Evolutionary conservation across 129 eudicot species (phyloP).

Genomic region (Centella asiatica): DNA sequence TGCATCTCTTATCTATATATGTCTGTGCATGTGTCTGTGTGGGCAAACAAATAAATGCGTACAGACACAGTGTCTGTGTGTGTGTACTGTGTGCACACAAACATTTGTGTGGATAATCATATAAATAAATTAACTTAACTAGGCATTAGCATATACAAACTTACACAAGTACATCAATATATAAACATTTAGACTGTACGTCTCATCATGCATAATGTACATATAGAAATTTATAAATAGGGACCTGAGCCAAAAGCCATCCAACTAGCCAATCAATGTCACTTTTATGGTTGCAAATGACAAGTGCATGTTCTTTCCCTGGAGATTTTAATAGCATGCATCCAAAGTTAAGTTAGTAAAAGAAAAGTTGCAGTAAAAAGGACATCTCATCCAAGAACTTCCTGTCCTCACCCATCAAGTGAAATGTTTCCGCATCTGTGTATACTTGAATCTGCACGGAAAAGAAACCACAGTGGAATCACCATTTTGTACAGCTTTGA

Average conservation of each 20-base stretch:
- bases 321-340: constrained; percentile 20
- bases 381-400: constrained; percentile 6
- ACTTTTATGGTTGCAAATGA: constrained; percentile 79
- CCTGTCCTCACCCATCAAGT: constrained; percentile 61
- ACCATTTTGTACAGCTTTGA: not conserved
- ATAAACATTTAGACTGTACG: not conserved
- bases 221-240: not conserved
- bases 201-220: not conserved
- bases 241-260: constrained; percentile 94
- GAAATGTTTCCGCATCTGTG: constrained; percentile 61
- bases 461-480: not conserved
- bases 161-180: not conserved
- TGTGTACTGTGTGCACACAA: too few species aligned
- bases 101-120: too few species aligned
- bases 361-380: not conserved
- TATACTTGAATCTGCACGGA: constrained; percentile 56
- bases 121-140: not conserved
- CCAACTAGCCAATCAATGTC: constrained; percentile 99
- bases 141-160: not conserved
- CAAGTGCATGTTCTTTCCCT: constrained; percentile 96
- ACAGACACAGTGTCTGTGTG: too few species aligned
- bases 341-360: not conserved
- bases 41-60: too few species aligned
- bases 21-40: too few species aligned
- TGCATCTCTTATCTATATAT: too few species aligned